Percentiles rank a stretch among this genome's conserved stretches.
Conservation (phyloP, 2,329 filamentous ascomycete genomes). For the Aspergillus pseudoviridinutans region DNA sequence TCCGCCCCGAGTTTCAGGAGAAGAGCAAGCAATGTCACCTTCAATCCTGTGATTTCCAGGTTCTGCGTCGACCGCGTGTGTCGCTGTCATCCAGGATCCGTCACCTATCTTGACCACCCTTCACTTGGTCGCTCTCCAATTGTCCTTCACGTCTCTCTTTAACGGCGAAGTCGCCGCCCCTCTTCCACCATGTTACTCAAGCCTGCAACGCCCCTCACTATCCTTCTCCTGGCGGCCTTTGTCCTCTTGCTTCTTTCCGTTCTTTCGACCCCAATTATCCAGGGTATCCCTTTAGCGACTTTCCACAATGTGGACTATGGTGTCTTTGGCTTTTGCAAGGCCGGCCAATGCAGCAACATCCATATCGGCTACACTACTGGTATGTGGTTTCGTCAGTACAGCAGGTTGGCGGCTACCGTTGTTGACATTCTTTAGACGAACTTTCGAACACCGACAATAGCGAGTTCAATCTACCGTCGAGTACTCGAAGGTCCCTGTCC, state of each 20-base stretch:
- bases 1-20: constrained; percentile 2
- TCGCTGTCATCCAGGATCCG: constrained; percentile 6
- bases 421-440: constrained; percentile 22
- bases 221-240: constrained; percentile 83
- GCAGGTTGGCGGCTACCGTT: constrained; percentile 1
- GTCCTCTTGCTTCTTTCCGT: constrained; percentile 78
- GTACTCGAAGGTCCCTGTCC: constrained; percentile 66
- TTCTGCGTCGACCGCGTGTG: constrained; percentile 3
- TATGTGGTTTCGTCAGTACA: constrained; percentile 45
- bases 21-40: constrained; percentile 6
- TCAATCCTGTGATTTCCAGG: constrained; percentile 8
- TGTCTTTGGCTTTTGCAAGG: constrained; percentile 83
- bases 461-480: constrained; percentile 63
- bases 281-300: constrained; percentile 75
- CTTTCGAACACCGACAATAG: constrained; percentile 39
- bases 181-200: constrained; percentile 66
- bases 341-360: constrained; percentile 62
- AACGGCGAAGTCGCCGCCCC: constrained; percentile 12
- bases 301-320: constrained; percentile 78
- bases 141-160: constrained; percentile 1
- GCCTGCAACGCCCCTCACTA: constrained; percentile 84
- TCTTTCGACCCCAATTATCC: constrained; percentile 86
- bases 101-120: not conserved
- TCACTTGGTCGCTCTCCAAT: not conserved
- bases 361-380: constrained; percentile 82